Percentiles rank a stretch among this genome's conserved stretches.
phyloP scores from a whole-genome alignment of 768 basidiomycete species.

The Lactifluus echinatus region DNA sequence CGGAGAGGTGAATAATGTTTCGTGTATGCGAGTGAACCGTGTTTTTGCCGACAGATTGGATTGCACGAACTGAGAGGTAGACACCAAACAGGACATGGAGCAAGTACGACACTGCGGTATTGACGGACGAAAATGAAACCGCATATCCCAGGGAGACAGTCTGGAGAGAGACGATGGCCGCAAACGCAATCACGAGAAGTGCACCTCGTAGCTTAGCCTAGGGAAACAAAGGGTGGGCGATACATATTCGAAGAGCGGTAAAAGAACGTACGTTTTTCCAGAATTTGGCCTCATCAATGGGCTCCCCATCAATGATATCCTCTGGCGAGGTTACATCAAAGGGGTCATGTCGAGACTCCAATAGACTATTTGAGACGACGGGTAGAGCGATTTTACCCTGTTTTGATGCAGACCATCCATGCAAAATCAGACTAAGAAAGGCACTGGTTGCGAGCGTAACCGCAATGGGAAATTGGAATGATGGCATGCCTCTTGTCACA shows the following conservation, averaged over 20 bases:
- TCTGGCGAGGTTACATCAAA: conserved; percentile 68
- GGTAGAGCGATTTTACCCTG: conserved; percentile 49
- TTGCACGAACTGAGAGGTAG: conserved; percentile 48
- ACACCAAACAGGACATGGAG: conserved; percentile 48
- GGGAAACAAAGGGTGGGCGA: neutral
- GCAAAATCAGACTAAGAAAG: conserved; percentile 36
- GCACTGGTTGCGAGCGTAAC: conserved; percentile 37
- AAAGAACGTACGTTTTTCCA: conserved; percentile 41
- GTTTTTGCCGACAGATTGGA: conserved; percentile 41
- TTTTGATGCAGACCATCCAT: conserved; percentile 33
- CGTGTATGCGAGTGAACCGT: conserved; percentile 29
- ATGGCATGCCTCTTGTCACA: conserved; percentile 38
- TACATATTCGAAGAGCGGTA: neutral
- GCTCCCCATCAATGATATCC: conserved; percentile 59
- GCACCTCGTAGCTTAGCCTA: conserved; percentile 4
- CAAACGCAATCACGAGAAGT: conserved; percentile 37
- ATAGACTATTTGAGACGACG: conserved; percentile 24
- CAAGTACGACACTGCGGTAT: conserved; percentile 31
- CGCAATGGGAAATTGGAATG: conserved; percentile 50
- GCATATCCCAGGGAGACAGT: conserved; percentile 50
- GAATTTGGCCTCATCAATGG: conserved; percentile 52
- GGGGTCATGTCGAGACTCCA: conserved; percentile 36
- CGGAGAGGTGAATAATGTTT: conserved; percentile 49
- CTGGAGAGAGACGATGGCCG: conserved; percentile 41
- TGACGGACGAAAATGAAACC: conserved; percentile 24